Evolutionary conservation across 2,329 filamentous ascomycete genomes (phyloP).

Genomic region (Bipolaris bicolor): DNA sequence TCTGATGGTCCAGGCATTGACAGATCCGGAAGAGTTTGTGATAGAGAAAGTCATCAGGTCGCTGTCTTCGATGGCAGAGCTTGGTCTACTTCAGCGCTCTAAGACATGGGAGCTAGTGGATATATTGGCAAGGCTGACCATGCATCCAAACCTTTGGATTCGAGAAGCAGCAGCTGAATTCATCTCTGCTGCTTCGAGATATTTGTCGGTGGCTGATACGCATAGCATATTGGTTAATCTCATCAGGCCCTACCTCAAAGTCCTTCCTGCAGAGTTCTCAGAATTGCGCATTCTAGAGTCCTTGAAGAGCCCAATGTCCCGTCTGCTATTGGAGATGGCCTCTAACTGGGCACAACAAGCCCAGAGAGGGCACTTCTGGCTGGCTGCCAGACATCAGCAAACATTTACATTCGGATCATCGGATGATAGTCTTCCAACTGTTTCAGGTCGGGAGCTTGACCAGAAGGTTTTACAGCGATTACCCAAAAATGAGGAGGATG

Average conservation of each 20-base stretch:
- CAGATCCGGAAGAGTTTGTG: constrained; percentile 91
- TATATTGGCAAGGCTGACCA: constrained; percentile 80
- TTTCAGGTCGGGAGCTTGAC: constrained; percentile 63
- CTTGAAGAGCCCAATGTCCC: constrained; percentile 79
- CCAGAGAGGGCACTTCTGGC: constrained; percentile 89
- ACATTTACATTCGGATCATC: constrained; percentile 70
- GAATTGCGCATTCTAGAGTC: constrained; percentile 79
- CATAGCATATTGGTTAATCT: constrained; percentile 84
- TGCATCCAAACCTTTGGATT: constrained; percentile 96
- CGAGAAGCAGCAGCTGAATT: constrained; percentile 88
- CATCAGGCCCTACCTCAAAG: constrained; percentile 80
- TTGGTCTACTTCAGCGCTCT: constrained; percentile 83
- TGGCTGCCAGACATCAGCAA: constrained; percentile 70
- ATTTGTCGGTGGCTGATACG: constrained; percentile 78
- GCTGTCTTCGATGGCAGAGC: constrained; percentile 82
- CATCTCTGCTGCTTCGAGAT: constrained; percentile 75
- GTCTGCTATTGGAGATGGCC: constrained; percentile 82
- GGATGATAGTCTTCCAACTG: constrained; percentile 59
- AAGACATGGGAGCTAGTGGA: constrained; percentile 89
- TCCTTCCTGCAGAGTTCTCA: constrained; percentile 70
- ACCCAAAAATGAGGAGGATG: constrained; percentile 86
- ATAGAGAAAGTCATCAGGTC: constrained; percentile 89
- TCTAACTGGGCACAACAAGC: constrained; percentile 83
- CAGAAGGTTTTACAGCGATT: constrained; percentile 66
- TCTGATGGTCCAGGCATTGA: constrained; percentile 92